Evolutionary conservation across 345 rosid species (phyloP).

Genomic region (Camelina neglecta): DNA sequence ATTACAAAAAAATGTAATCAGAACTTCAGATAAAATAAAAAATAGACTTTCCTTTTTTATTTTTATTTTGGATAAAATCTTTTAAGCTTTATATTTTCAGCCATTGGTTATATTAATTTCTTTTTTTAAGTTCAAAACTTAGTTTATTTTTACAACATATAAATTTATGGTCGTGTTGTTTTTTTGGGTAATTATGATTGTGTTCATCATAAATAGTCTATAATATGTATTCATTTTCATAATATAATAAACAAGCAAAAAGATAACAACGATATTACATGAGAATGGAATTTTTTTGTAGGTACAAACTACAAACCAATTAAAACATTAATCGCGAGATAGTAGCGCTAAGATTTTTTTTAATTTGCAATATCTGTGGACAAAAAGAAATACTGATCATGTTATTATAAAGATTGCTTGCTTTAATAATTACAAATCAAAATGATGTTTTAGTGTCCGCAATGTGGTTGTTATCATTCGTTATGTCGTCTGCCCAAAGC

Average conservation of each 20-base stretch:
- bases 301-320: neutral
- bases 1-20: conserved; percentile 4
- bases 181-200: no score
- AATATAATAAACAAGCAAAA: no score
- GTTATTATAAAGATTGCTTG: conserved; percentile 15
- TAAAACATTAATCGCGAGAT: conserved; percentile 1
- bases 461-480: conserved; percentile 39
- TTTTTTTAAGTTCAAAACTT: no score
- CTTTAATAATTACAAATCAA: conserved; percentile 38
- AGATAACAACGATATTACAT: no score
- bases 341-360: neutral
- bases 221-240: no score
- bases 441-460: conserved; percentile 27
- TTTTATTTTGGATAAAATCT: no score
- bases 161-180: no score
- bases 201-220: no score
- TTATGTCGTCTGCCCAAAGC: conserved; percentile 23
- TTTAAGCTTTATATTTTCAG: no score
- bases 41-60: neutral
- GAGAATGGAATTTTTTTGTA: no score
- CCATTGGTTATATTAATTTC: no score
- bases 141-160: no score
- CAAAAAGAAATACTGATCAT: conserved; percentile 9
- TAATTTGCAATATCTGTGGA: conserved; percentile 12
- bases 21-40: neutral